Conservation (phyloP, 176 grass and related monocot species). For the Hyparrhenia diplandra region DNA sequence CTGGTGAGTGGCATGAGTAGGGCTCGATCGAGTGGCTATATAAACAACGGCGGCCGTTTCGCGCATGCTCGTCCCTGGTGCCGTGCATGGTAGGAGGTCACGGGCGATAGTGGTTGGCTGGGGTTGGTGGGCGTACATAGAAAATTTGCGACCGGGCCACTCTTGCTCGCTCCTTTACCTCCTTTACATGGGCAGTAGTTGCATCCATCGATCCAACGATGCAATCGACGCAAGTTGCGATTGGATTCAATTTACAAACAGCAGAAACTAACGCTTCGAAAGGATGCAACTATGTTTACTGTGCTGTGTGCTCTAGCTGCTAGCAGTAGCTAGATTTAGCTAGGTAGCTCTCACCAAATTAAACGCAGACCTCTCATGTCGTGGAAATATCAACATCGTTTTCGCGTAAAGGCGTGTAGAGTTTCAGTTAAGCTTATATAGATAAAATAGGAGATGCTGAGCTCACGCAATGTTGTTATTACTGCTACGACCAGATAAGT, state of each 20-base stretch:
- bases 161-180: neutral
- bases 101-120: slow-evolving; percentile 37
- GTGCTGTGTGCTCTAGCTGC: neutral
- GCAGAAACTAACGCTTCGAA: neutral
- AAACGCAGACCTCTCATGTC: neutral
- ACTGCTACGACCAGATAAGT: neutral
- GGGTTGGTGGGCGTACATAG: slow-evolving; percentile 43
- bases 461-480: neutral
- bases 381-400: slow-evolving; percentile 29
- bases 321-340: neutral
- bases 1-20: slow-evolving; percentile 27
- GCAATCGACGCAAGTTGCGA: neutral
- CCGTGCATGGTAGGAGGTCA: slow-evolving; percentile 51
- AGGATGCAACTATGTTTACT: neutral
- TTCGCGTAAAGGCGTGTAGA: neutral
- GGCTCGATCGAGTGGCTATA: neutral
- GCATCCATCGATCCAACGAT: neutral
- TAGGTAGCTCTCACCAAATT: slow-evolving; percentile 13
- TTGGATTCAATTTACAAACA: neutral
- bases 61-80: neutral
- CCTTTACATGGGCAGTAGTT: neutral
- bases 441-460: neutral
- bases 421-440: slow-evolving; percentile 21
- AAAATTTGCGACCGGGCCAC: slow-evolving; percentile 25
- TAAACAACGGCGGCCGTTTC: neutral